Conservation (phyloP, 2,329 filamentous ascomycete genomes). For the Dothistroma pini region DNA sequence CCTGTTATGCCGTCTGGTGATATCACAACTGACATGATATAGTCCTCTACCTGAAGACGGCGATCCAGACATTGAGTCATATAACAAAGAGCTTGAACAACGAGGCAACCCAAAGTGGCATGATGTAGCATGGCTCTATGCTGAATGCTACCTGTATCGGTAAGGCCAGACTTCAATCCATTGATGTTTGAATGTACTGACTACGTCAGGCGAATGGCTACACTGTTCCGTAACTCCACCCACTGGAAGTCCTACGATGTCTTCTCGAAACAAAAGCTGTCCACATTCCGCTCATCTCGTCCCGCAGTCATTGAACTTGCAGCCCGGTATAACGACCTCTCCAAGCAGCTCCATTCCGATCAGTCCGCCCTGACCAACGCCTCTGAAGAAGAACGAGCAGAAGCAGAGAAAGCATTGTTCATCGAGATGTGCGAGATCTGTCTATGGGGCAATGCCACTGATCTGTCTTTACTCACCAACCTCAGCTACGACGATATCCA, state of each 20-base stretch:
- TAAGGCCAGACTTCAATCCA: conserved; percentile 33
- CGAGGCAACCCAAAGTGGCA: conserved; percentile 77
- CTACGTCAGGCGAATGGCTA: conserved; percentile 66
- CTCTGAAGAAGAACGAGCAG: conserved; percentile 53
- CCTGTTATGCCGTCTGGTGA: conserved; percentile 4
- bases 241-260: conserved; percentile 91
- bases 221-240: conserved; percentile 69
- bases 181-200: not conserved
- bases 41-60: conserved; percentile 77
- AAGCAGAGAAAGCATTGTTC: conserved; percentile 76
- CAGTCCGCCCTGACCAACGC: conserved; percentile 42
- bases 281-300: conserved; percentile 86
- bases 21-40: not conserved
- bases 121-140: conserved; percentile 79
- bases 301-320: conserved; percentile 81
- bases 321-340: conserved; percentile 69
- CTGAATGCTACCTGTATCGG: conserved; percentile 93
- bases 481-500: conserved; percentile 95
- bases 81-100: conserved; percentile 79
- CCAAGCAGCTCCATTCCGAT: conserved; percentile 60
- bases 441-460: conserved; percentile 95
- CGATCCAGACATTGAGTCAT: conserved; percentile 67
- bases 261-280: conserved; percentile 84
- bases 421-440: conserved; percentile 94
- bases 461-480: conserved; percentile 84